Evolutionary conservation across 257 asterid genomes (phyloP).

Genomic region (Avicennia marina): DNA sequence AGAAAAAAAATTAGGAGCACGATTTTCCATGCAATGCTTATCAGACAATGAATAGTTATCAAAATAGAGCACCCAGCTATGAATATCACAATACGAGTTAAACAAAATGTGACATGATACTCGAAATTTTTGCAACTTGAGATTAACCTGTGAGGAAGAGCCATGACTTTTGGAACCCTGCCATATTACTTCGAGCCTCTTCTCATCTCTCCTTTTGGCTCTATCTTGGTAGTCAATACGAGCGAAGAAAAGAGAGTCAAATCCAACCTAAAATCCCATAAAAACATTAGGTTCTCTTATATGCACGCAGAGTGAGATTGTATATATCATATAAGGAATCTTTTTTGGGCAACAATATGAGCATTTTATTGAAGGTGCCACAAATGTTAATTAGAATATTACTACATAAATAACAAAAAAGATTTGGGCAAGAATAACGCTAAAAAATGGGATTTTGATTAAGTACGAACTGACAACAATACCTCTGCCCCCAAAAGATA

Average conservation of each 20-base stretch:
- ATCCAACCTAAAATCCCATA: constrained; percentile 74
- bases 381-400: neutral
- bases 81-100: too few species aligned
- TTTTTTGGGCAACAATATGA: too few species aligned
- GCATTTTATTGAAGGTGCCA: too few species aligned
- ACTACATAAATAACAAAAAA: neutral
- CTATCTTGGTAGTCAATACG: constrained; percentile 99
- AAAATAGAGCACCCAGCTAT: neutral
- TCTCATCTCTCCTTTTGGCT: constrained; percentile 55
- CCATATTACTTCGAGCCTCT: constrained; percentile 94
- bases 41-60: neutral
- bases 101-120: too few species aligned
- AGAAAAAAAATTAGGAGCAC: neutral
- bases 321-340: too few species aligned
- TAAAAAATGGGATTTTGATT: neutral
- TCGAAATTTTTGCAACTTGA: too few species aligned
- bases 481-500: constrained; percentile 98
- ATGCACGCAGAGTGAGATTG: too few species aligned
- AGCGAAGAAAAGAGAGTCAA: constrained; percentile 87
- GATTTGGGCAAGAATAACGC: neutral
- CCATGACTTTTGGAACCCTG: constrained; percentile 77
- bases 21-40: neutral
- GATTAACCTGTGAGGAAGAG: constrained; percentile 77
- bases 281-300: neutral
- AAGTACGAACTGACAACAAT: constrained; percentile 1